phyloP scores from a whole-genome alignment of 768 basidiomycete genomes.

The Kwoniella pini region DNA sequence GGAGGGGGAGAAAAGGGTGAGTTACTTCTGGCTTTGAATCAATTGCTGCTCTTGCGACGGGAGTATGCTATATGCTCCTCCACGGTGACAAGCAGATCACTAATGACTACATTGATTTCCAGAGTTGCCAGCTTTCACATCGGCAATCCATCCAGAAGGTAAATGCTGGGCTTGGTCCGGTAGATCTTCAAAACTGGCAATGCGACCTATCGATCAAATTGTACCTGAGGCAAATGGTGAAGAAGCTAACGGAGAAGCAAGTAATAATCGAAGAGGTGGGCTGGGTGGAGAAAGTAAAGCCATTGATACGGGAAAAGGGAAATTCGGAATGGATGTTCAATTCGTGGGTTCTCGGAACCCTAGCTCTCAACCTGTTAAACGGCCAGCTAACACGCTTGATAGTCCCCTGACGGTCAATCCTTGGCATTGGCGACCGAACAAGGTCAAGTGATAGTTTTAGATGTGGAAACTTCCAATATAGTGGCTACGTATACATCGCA shows the following conservation, averaged over 20 bases:
- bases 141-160: constrained; percentile 70
- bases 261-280: constrained; percentile 15
- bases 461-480: constrained; percentile 68
- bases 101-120: too few relatives aligned
- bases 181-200: constrained; percentile 43
- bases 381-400: too few relatives aligned
- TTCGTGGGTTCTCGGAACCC: constrained; percentile 63
- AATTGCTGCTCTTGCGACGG: too few relatives aligned
- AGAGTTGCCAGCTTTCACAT: constrained; percentile 69
- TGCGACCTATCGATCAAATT: constrained; percentile 27
- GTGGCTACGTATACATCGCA: constrained; percentile 77
- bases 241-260: constrained; percentile 8
- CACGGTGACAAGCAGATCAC: too few relatives aligned
- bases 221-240: constrained; percentile 18
- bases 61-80: not conserved
- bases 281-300: constrained; percentile 42
- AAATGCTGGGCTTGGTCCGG: constrained; percentile 49
- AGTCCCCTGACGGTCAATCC: constrained; percentile 86
- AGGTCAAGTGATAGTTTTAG: constrained; percentile 86
- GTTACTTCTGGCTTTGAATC: constrained; percentile 42
- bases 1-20: constrained; percentile 69
- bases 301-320: constrained; percentile 53
- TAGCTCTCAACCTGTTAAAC: too few relatives aligned
- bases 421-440: constrained; percentile 80
- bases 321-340: constrained; percentile 53